Base-by-base conservation (phyloP, 1,139 yeast species). In the Magnusiomyces tetraspermus region DNA sequence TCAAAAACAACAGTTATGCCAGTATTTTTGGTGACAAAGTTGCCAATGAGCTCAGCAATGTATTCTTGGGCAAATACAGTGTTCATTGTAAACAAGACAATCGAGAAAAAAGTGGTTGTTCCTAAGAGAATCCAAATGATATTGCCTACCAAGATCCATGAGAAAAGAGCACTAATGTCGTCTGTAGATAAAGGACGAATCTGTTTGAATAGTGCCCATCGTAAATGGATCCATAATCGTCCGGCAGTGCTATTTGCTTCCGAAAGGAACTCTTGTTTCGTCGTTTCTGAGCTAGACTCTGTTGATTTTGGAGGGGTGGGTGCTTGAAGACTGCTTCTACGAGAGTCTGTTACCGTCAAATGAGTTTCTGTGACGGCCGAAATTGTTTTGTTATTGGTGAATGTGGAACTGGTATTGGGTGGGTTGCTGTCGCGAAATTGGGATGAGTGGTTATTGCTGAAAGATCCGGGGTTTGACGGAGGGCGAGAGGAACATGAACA, bases 81-180 rank as follows among this genome's bases (percentile, higher is more conserved):
- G 64, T 89, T 89, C 67, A 85, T 71, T 2, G 92, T 77, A 65
- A 83, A 80, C n/a, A 92, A 76, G 1, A 89, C 74, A 51, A 88
- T 63, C 3, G 96, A 87, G 50, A 87, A 73, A 66, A 90, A 90
- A 0, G 97, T 87, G 1, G 98, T 92, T 10, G 97, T 90, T 17
- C 90, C 96, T 28, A 89, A 71, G 41, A 88, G 71, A 55, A 92
- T 77, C 68, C 94, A 73, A 13, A 88, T 68, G 2, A 85, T 83
- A 63, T 92, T 90, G 3, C 96, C 94, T 63, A 92, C 83, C 42
- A 92, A 77, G 31, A 92, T 71, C 96, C 97, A 89, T 6, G 96
- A 86, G 58, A 90, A 80, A 57, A 92, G 74, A 2, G 97, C 97
- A 40, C 90, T 79, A 55, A 88, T 78, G 62, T 90, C 97, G 67